These are phyloP conservation scores for Mycena floridula DNA, from an alignment of 768 basidiomycete species.

Conservation along the genomic window DNA sequence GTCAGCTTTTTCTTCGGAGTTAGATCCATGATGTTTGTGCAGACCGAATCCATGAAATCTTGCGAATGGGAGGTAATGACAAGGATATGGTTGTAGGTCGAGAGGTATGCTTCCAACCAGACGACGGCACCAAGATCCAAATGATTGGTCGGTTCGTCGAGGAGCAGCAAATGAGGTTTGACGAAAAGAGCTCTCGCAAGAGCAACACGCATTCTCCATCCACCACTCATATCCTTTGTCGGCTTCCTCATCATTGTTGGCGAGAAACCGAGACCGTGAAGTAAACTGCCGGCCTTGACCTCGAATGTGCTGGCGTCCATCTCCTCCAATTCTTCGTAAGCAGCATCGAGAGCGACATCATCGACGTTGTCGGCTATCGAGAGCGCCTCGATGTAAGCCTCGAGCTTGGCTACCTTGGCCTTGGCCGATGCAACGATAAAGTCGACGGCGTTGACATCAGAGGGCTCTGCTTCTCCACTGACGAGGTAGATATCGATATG, in stretches of 20 bases:
- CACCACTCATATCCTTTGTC: slow-evolving; percentile 98
- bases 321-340: slow-evolving; percentile 96
- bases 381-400: slow-evolving; percentile 90
- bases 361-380: slow-evolving; percentile 87
- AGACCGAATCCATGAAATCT: slow-evolving; percentile 97
- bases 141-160: slow-evolving; percentile 92
- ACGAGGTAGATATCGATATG: slow-evolving; percentile 99
- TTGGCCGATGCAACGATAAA: slow-evolving; percentile 92
- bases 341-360: slow-evolving; percentile 77
- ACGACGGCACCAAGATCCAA: slow-evolving; percentile 97
- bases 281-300: slow-evolving; percentile 89
- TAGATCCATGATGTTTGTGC: slow-evolving; percentile 97
- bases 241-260: slow-evolving; percentile 91
- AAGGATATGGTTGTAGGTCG: slow-evolving; percentile 98
- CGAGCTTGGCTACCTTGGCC: slow-evolving; percentile 89
- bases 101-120: slow-evolving; percentile 97
- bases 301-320: slow-evolving; percentile 95
- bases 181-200: slow-evolving; percentile 93
- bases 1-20: slow-evolving; percentile 87
- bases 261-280: slow-evolving; percentile 95
- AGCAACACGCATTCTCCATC: slow-evolving; percentile 98
- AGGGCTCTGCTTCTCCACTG: slow-evolving; percentile 91
- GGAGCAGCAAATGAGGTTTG: slow-evolving; percentile 90
- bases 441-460: slow-evolving; percentile 93
- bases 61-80: slow-evolving; percentile 98